phyloP scores from a whole-genome alignment of 2,329 filamentous ascomycete genomes.

The Trichoderma breve region DNA sequence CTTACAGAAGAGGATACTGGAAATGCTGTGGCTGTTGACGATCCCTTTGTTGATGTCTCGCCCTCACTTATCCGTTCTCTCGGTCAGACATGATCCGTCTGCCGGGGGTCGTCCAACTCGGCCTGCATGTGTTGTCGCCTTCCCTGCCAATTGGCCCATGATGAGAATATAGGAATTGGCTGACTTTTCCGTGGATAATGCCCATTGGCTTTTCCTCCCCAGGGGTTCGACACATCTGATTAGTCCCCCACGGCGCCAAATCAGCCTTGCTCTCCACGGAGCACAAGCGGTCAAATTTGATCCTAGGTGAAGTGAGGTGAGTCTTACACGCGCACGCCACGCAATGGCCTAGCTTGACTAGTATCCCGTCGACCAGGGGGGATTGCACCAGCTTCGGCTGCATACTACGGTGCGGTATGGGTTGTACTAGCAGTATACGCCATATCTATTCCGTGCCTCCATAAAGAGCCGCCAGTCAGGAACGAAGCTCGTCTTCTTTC shows the following conservation, averaged over 20 bases:
- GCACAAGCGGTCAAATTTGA: slow-evolving; percentile 10
- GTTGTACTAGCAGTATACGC: background rate
- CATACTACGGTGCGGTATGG: background rate
- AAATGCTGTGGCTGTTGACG: background rate
- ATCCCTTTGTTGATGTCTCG: background rate
- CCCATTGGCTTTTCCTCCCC: background rate
- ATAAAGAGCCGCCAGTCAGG: slow-evolving; percentile 9
- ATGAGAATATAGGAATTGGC: background rate
- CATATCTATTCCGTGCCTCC: slow-evolving; percentile 5
- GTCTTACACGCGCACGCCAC: slow-evolving; percentile 13
- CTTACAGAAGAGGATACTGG: background rate
- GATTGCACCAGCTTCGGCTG: slow-evolving; percentile 5
- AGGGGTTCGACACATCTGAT: background rate
- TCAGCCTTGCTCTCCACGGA: slow-evolving; percentile 8
- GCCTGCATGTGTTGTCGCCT: background rate
- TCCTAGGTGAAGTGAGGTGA: slow-evolving; percentile 14
- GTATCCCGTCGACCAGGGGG: slow-evolving; percentile 4
- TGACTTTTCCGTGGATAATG: background rate
- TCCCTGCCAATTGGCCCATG: background rate
- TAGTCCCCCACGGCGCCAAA: background rate
- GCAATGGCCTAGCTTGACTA: background rate
- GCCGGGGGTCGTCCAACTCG: background rate
- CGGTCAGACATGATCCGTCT: background rate
- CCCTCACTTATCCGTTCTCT: background rate
- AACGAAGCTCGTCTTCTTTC: background rate